A percentile compares a stretch with the other conserved stretches of the same genome.
Evolutionary conservation across 352 stramenopile genomes (phyloP).

Genomic region (Globisporangium iwayamae): DNA sequence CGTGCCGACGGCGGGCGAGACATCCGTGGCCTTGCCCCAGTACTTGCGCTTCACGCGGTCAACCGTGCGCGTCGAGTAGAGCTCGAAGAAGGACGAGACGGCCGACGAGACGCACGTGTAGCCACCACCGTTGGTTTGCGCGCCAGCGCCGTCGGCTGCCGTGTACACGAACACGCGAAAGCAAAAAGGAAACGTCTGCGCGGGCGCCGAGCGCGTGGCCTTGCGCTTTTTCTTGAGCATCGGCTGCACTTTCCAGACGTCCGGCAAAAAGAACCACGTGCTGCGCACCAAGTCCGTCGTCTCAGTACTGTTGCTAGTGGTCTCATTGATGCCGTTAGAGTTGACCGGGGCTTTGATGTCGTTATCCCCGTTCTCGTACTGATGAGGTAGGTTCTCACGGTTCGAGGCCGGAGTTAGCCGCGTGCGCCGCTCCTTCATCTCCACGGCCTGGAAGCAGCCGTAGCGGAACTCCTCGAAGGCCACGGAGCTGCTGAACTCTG

Average conservation of each 20-base stretch:
- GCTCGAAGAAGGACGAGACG: conserved; percentile 76
- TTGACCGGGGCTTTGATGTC: background rate
- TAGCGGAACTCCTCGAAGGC: conserved; percentile 78
- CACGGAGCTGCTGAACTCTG: conserved; percentile 36
- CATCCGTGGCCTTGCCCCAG: conserved; percentile 25
- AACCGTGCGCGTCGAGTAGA: conserved; percentile 82
- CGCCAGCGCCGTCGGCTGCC: background rate
- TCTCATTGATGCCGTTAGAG: background rate
- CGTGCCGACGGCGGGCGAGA: background rate
- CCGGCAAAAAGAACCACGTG: conserved; percentile 85
- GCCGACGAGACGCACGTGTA: conserved; percentile 57
- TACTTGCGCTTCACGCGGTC: conserved; percentile 80
- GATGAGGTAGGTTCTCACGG: conserved; percentile 3
- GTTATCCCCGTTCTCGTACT: background rate
- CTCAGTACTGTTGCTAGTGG: background rate
- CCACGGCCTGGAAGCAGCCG: conserved; percentile 73
- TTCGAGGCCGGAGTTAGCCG: conserved; percentile 17
- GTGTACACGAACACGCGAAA: conserved; percentile 79
- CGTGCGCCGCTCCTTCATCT: conserved; percentile 71
- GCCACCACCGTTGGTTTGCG: background rate
- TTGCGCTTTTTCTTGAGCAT: conserved; percentile 90
- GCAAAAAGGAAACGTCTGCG: conserved; percentile 86
- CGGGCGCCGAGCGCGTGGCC: conserved; percentile 68
- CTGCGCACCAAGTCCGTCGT: conserved; percentile 31
- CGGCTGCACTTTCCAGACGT: conserved; percentile 87